phyloP scores from a whole-genome alignment of 1,139 yeast species.

The Candida glucosophila region DNA sequence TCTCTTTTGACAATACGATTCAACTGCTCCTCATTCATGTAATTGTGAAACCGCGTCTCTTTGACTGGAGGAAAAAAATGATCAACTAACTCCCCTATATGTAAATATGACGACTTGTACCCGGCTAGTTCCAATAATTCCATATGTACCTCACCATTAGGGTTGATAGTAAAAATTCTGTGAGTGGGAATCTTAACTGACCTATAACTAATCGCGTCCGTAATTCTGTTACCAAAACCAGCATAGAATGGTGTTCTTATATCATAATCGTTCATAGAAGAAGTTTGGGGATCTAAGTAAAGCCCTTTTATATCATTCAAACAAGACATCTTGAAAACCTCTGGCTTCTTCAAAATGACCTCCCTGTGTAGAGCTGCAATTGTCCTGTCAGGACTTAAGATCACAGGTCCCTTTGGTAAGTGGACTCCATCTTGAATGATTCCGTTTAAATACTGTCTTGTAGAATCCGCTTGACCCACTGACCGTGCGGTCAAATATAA shows the following conservation, averaged over 20 bases:
- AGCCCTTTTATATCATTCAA: conserved; percentile 74
- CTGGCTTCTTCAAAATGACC: conserved; percentile 90
- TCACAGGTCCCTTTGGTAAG: conserved; percentile 89
- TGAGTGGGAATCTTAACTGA: conserved; percentile 94
- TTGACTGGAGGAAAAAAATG: conserved; percentile 92
- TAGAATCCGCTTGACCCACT: conserved; percentile 92
- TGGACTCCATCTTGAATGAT: conserved; percentile 62
- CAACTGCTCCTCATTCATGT: conserved; percentile 32
- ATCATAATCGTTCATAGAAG: conserved; percentile 14
- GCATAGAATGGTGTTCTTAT: conserved; percentile 81
- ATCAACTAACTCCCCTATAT: conserved; percentile 90
- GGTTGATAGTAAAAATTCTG: conserved; percentile 89
- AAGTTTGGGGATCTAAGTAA: conserved; percentile 26
- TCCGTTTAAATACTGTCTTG: conserved; percentile 74
- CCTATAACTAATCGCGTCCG: conserved; percentile 93
- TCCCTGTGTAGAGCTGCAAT: conserved; percentile 92
- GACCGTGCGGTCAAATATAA: conserved; percentile 91
- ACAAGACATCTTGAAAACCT: conserved; percentile 97
- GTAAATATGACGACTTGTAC: conserved; percentile 76
- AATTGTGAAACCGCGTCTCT: conserved; percentile 25
- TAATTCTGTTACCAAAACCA: conserved; percentile 94
- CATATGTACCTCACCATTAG: conserved; percentile 97
- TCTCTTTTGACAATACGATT: conserved; percentile 21
- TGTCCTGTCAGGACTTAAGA: conserved; percentile 91
- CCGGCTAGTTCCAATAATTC: conserved; percentile 93